Evolutionary conservation across 2,329 filamentous ascomycete genomes (phyloP).

Genomic region (Stemphylium lycopersici): DNA sequence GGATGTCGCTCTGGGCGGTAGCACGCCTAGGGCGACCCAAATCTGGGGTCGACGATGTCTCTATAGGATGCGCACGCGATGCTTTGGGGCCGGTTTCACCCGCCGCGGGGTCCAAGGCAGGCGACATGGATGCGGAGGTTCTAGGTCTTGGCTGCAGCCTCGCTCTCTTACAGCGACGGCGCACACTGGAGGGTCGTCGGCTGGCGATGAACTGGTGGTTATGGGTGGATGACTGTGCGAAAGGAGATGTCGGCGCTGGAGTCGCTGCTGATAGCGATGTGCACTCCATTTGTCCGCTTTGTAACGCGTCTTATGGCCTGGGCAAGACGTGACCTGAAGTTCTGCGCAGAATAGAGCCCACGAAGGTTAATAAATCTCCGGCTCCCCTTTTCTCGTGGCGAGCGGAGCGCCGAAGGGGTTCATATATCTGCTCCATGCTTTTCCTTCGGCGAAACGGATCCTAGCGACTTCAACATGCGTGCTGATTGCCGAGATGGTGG

Average conservation of each 20-base stretch:
- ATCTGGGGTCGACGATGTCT: slow-evolving; percentile 23
- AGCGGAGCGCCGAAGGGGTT: not conserved
- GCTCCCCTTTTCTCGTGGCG: slow-evolving; percentile 11
- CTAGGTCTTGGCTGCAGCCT: slow-evolving; percentile 47
- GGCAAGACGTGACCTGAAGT: slow-evolving; percentile 45
- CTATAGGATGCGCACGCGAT: slow-evolving; percentile 26
- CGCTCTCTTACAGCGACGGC: slow-evolving; percentile 42
- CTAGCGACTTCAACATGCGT: slow-evolving; percentile 7
- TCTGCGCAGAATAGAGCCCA: slow-evolving; percentile 48
- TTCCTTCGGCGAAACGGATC: slow-evolving; percentile 26
- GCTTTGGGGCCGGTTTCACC: slow-evolving; percentile 36
- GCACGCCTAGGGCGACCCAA: slow-evolving; percentile 34
- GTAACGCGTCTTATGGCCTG: slow-evolving; percentile 34
- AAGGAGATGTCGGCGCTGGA: slow-evolving; percentile 24
- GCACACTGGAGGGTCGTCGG: slow-evolving; percentile 29
- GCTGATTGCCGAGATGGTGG: slow-evolving; percentile 21
- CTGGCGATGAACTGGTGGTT: slow-evolving; percentile 16
- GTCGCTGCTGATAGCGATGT: slow-evolving; percentile 34
- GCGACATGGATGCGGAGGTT: slow-evolving; percentile 39
- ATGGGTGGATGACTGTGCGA: slow-evolving; percentile 28
- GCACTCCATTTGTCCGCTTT: slow-evolving; percentile 48
- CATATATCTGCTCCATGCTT: slow-evolving; percentile 26
- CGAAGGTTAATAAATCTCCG: slow-evolving; percentile 21
- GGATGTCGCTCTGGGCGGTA: slow-evolving; percentile 50
- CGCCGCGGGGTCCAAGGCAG: slow-evolving; percentile 38